Conservation (phyloP, 2,329 filamentous ascomycete genomes). For the Colletotrichum horii region DNA sequence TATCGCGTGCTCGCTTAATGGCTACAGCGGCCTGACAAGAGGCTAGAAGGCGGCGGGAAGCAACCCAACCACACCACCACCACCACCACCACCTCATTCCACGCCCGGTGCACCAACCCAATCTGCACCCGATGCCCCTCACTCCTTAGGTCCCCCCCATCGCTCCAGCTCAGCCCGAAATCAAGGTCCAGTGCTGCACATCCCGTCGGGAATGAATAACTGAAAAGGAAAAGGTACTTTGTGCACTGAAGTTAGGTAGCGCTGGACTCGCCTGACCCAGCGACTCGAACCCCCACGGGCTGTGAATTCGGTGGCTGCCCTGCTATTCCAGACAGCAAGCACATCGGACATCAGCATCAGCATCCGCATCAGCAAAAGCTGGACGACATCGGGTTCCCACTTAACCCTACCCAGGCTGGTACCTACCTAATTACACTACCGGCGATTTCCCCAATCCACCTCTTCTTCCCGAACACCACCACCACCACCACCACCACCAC, state of each 20-base stretch:
- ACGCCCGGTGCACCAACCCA: not conserved
- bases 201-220: not conserved
- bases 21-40: not conserved
- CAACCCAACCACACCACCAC: not conserved
- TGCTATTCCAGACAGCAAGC: not conserved
- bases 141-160: not conserved
- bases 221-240: not conserved
- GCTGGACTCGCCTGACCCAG: not conserved
- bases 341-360: not conserved
- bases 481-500: not conserved
- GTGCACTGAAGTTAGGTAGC: not conserved
- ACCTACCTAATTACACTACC: not conserved
- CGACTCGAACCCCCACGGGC: not conserved
- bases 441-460: not conserved
- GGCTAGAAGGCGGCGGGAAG: not conserved
- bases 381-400: conserved; percentile 2
- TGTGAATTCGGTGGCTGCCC: too few species aligned
- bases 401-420: not conserved
- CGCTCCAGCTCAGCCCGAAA: not conserved
- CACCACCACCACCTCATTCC: not conserved
- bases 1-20: not conserved
- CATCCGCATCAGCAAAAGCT: too few species aligned
- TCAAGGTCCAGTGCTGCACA: not conserved
- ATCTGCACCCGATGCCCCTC: not conserved
- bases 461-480: not conserved